Conservation (phyloP, 1,284 basidiomycete species). For the Boletus semigastroideus region DNA sequence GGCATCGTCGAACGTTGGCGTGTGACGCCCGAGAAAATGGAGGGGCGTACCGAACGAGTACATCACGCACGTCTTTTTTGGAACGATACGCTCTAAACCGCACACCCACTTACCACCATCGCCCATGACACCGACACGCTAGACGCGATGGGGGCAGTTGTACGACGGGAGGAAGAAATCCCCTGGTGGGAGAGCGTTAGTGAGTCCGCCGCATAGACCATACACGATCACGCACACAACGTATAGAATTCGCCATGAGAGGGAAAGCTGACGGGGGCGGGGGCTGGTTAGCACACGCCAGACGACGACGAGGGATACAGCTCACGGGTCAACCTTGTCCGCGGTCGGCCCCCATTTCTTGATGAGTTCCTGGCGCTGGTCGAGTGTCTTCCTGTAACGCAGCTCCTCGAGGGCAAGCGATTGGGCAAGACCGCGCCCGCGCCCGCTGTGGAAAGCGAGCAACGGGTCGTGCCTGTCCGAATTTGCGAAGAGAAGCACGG, state of each 20-base stretch:
- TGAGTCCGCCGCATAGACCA: conserved; percentile 1
- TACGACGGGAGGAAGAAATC: too few species aligned
- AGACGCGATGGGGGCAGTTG: too few species aligned
- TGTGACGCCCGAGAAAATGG: too few species aligned
- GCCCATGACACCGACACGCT: too few species aligned
- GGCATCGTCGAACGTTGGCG: too few species aligned
- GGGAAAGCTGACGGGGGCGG: conserved; percentile 21
- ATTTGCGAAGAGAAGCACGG: conserved; percentile 29
- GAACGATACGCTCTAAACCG: too few species aligned
- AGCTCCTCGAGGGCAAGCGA: conserved; percentile 21
- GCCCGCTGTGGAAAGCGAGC: neutral
- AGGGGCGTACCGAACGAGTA: too few species aligned
- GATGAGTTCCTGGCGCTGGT: conserved; percentile 23
- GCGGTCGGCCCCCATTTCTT: conserved; percentile 35
- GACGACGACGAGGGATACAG: neutral
- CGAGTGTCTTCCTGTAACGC: conserved; percentile 22
- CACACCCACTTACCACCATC: too few species aligned
- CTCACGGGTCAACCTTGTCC: conserved; percentile 30
- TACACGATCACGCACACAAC: conserved; percentile 27
- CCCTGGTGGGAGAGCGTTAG: neutral
- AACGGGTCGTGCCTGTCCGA: conserved; percentile 11
- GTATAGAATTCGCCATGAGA: conserved; percentile 36
- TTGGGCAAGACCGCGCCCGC: conserved; percentile 7
- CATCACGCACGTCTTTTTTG: too few species aligned
- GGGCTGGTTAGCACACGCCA: neutral